phyloP scores from a whole-genome alignment of 768 basidiomycete species.

The Bullera alba region DNA sequence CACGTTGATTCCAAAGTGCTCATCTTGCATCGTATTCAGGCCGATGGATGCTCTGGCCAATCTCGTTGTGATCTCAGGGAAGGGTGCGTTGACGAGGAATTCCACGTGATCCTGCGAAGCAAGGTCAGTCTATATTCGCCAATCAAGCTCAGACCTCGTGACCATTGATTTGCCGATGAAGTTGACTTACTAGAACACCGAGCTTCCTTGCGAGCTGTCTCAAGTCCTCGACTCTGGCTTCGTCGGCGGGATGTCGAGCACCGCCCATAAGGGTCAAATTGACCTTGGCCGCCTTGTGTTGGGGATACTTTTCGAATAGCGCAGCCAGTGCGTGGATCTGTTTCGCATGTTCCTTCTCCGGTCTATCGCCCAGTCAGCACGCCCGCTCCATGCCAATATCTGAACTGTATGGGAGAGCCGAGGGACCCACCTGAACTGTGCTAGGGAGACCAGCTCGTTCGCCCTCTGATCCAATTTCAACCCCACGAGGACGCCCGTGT shows the following conservation, averaged over 20 bases:
- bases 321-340: conserved; percentile 66
- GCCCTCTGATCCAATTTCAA: conserved; percentile 47
- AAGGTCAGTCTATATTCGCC: conserved; percentile 3
- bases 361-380: conserved; percentile 42
- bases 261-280: conserved; percentile 76
- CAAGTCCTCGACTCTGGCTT: conserved; percentile 60
- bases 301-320: conserved; percentile 58
- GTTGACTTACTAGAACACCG: conserved; percentile 55
- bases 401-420: neutral
- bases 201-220: conserved; percentile 58
- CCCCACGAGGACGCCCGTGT: conserved; percentile 62
- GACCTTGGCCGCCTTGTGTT: conserved; percentile 51
- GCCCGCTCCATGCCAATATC: neutral
- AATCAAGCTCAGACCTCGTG: neutral
- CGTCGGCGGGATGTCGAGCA: conserved; percentile 70
- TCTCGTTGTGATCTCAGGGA: conserved; percentile 61
- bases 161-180: neutral
- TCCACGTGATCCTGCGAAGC: conserved; percentile 58
- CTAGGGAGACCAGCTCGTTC: conserved; percentile 70
- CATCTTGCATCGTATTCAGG: conserved; percentile 93
- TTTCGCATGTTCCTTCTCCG: conserved; percentile 85
- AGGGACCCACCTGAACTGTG: conserved; percentile 68
- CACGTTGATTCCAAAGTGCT: conserved; percentile 96
- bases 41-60: conserved; percentile 73
- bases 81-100: conserved; percentile 79